Evolutionary conservation across 441 rosid genomes (phyloP), one percentile per base, ranked within the genome.

Genomic region (Hura crepitans): DNA sequence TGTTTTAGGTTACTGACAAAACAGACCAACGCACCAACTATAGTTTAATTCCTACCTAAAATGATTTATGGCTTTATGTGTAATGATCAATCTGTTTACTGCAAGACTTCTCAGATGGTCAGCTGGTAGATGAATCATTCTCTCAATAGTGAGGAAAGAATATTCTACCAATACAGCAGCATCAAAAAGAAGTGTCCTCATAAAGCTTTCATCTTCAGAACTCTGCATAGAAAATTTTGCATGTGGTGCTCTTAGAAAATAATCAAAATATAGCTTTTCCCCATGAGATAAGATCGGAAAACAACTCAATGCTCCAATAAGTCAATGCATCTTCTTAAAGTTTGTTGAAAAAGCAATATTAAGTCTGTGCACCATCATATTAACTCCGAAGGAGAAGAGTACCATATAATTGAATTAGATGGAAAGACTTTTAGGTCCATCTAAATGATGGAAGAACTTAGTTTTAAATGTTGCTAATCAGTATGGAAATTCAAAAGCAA

Each of bases 111-210:
- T 79, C 68, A 79, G 27, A 7, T 4, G 75, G 31, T 74, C 75
- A 11, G 69, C 67, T 43, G 83, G 71, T 30, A 74, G 73, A 72
- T 75, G 65, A 23, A 47, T 68, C 30, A 62, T 60, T 51, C 71
- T 67, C 35, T 76, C 71, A 18, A 80, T 65, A 62, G 72, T 60
- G 37, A 82, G 82, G 75, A 81, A 83, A 65, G 86, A 69, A 69
- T 82, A 83, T 53, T 86, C 91, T 65, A 79, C 91, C 74, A 79
- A 68, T 45, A 83, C 33, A 68, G 72, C 64, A 42, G 82, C 83
- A 80, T 85, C 89, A 62, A 69, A 83, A 18, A 85, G 63, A 76
- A 85, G 30, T 75, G 58, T 80, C 82, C 74, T 85, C 51, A 81
- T 53, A 65, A 74, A 53, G 69, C 53, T 45, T 69, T 60, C 84